These are phyloP conservation scores for Guadua angustifolia DNA, from an alignment of 176 grass and related monocot species.

Conservation along the genomic window DNA sequence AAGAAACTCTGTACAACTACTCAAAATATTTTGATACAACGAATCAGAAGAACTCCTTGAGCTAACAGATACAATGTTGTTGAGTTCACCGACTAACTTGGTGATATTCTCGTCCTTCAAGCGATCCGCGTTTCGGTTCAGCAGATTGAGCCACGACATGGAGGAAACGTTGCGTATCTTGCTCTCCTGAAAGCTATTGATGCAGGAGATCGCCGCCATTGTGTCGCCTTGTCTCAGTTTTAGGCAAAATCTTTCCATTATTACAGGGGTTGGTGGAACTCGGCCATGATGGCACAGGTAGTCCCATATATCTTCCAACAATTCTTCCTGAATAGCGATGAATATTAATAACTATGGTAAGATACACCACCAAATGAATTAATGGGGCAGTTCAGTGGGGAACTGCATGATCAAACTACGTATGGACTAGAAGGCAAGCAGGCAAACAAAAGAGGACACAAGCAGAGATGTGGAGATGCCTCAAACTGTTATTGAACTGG, in stretches of 20 bases:
- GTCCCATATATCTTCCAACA: constrained; percentile 71
- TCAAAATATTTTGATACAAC: constrained; percentile 64
- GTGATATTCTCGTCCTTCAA: constrained; percentile 56
- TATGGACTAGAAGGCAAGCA: not conserved
- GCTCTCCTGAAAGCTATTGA: constrained; percentile 59
- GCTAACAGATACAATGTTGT: constrained; percentile 31
- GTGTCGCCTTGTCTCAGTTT: constrained; percentile 75
- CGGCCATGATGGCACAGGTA: constrained; percentile 59
- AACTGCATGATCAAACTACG: not conserved
- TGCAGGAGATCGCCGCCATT: constrained; percentile 53
- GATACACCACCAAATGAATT: not conserved
- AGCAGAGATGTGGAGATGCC: not conserved
- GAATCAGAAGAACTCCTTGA: constrained; percentile 36
- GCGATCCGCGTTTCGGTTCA: constrained; percentile 49
- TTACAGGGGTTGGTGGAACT: constrained; percentile 64
- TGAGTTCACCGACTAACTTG: constrained; percentile 57
- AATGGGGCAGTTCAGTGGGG: not conserved
- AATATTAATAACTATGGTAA: constrained; percentile 38
- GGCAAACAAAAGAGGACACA: not conserved
- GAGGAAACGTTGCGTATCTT: constrained; percentile 59
- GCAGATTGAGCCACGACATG: constrained; percentile 70
- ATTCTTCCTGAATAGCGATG: constrained; percentile 59
- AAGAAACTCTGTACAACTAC: constrained; percentile 65
- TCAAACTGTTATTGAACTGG: not conserved
- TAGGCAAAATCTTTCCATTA: constrained; percentile 92